Base-by-base conservation (phyloP, 1,139 yeast genomes). In the Scheffersomyces cryptocercus region DNA sequence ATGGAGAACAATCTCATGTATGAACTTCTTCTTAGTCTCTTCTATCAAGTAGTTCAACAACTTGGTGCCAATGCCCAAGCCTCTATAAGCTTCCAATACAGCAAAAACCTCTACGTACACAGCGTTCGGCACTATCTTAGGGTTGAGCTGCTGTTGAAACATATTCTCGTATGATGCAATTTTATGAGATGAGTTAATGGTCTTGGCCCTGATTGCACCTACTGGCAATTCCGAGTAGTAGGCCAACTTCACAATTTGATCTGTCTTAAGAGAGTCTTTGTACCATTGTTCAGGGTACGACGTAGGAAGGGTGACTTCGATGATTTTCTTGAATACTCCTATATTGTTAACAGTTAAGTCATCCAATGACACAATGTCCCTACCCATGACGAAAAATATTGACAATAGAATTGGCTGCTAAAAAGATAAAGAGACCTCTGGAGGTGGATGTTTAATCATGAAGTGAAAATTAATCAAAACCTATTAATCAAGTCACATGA, bases 141-240 rank as follows among this genome's bases (percentile, higher is more conserved):
- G 53, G 14, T 56, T 58, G 16, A 58, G 37, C 16, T 56, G 58
- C 28, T 57, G 53, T 32, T 58, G 59, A 36, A 59, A 61, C 28
- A 61, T 53, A 11, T 50, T 52, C 37, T 68, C 70, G 41, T 61
- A 65, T 16, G 50, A 47, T 14, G 47, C 49, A 13, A 58, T 50
- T 30, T 56, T 61, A 35, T 62, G 66, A 9, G 59, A 43, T 8
- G 68, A 58, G 49, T 64, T 67, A 48, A 77, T 58, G 3, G 75
- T 59, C 51, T 75, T 76, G 33, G 82, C 82, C 51, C 76, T 80
- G 29, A 87, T 68, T 2, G 82, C 84, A 3, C 91, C 96, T 4
- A 88, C 89, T 10, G 95, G 88, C 11, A 82, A 67, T 51, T 82
- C 89, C 12, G 82, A 74, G 57, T 73, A 81, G 61, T 64, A 84